These are phyloP conservation scores for Trichophyton equinum DNA, from an alignment of 2,329 filamentous ascomycete genomes.

Conservation along the genomic window DNA sequence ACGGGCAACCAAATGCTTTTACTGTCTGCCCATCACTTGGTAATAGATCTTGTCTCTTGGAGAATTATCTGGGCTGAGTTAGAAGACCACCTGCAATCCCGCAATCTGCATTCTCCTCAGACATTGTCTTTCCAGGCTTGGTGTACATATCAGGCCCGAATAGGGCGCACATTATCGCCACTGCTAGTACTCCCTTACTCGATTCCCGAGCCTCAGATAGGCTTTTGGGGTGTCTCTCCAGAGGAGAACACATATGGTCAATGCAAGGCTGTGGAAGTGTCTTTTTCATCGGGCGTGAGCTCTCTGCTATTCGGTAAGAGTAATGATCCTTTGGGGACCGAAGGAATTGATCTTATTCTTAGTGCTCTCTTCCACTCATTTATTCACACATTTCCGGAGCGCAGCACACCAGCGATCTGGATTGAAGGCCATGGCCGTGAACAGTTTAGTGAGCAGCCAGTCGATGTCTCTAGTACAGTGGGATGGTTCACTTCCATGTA, in stretches of 20 bases:
- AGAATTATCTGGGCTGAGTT: conserved; percentile 15
- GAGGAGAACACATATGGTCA: conserved; percentile 23
- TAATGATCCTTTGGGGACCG: conserved; percentile 23
- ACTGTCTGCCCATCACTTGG: conserved; percentile 13
- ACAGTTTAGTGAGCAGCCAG: conserved; percentile 25
- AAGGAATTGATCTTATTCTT: conserved; percentile 27
- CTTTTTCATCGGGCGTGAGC: conserved; percentile 21
- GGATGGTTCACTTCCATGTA: conserved; percentile 41
- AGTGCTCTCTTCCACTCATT: conserved; percentile 33
- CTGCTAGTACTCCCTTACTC: conserved; percentile 16
- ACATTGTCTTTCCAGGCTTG: neutral
- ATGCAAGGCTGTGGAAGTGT: conserved; percentile 23
- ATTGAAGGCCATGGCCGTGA: conserved; percentile 40
- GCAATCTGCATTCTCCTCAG: neutral
- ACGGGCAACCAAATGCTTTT: conserved; percentile 4
- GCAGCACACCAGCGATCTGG: conserved; percentile 32
- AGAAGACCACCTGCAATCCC: conserved; percentile 19
- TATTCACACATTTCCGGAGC: conserved; percentile 29
- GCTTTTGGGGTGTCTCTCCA: conserved; percentile 26
- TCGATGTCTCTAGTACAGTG: conserved; percentile 37
- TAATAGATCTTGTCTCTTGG: conserved; percentile 17
- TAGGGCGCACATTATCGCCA: neutral
- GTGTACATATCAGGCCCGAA: neutral
- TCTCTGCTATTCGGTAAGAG: conserved; percentile 20
- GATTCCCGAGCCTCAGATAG: conserved; percentile 14